phyloP scores from a whole-genome alignment of 805 yeast species.

The Kodamaea nitidulidarum region DNA sequence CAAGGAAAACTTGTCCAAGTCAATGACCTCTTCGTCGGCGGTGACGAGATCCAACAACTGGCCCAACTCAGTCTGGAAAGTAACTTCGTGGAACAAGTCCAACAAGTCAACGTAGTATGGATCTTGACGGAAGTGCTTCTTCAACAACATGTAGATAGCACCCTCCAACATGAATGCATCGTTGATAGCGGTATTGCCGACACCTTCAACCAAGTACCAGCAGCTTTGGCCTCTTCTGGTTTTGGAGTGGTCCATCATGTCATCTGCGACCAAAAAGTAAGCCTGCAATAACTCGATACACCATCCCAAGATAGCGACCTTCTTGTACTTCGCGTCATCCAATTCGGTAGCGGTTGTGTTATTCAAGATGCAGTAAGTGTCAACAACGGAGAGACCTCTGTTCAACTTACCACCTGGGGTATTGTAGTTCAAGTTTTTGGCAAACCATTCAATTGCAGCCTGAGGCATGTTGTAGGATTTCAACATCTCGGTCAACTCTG shows the following conservation, averaged over 20 bases:
- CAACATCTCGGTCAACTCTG: conserved; percentile 63
- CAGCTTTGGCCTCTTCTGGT: conserved; percentile 99
- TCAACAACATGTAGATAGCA: conserved; percentile 82
- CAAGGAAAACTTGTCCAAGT: conserved; percentile 78
- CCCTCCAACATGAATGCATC: conserved; percentile 97
- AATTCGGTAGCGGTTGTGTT: conserved; percentile 57
- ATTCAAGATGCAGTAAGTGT: conserved; percentile 80
- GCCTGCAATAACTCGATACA: conserved; percentile 92
- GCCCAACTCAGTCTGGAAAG: conserved; percentile 96
- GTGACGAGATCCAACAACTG: conserved; percentile 93
- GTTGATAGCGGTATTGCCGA: conserved; percentile 91
- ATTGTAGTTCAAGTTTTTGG: conserved; percentile 69
- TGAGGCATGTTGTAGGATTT: conserved; percentile 72
- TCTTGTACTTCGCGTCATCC: conserved; percentile 65
- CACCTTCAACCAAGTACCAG: conserved; percentile 82
- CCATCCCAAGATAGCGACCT: conserved; percentile 92
- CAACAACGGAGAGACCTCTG: conserved; percentile 93
- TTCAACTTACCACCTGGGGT: conserved; percentile 96
- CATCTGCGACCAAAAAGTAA: conserved; percentile 95
- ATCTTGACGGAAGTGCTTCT: conserved; percentile 81
- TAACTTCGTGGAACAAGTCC: conserved; percentile 94
- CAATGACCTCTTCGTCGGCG: conserved; percentile 94
- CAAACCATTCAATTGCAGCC: conserved; percentile 86
- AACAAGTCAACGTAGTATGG: conserved; percentile 81
- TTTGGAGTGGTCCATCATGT: conserved; percentile 94